A percentile compares a stretch with the other conserved stretches of the same genome.
Evolutionary conservation across 192 early-diverging fungal genomes (phyloP).

Genomic region (Chytriomyces hyalinus): DNA sequence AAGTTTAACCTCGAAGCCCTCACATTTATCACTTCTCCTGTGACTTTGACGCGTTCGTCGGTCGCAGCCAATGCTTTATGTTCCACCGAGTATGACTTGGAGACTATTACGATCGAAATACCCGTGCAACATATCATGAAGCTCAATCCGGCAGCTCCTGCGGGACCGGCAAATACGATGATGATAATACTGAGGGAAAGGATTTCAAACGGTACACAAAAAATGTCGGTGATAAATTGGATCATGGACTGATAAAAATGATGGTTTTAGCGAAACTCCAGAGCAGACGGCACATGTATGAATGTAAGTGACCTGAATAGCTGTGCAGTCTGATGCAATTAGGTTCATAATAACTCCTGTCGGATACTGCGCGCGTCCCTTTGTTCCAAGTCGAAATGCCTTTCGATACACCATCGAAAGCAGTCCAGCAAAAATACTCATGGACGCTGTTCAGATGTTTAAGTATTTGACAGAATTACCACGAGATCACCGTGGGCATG

Average conservation of each 20-base stretch:
- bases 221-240: slow-evolving; percentile 11
- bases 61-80: slow-evolving; percentile 47
- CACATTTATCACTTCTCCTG: slow-evolving; percentile 61
- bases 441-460: background rate
- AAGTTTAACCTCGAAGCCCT: too few species aligned
- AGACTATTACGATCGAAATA: slow-evolving; percentile 44
- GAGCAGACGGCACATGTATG: too few species aligned
- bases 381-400: slow-evolving; percentile 19
- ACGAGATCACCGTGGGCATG: background rate
- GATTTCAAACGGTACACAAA: slow-evolving; percentile 59
- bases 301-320: background rate
- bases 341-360: slow-evolving; percentile 32
- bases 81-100: slow-evolving; percentile 36
- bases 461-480: background rate
- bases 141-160: slow-evolving; percentile 55
- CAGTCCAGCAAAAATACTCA: slow-evolving; percentile 18
- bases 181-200: slow-evolving; percentile 59
- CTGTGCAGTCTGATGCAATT: slow-evolving; percentile 20
- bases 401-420: slow-evolving; percentile 24
- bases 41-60: slow-evolving; percentile 66
- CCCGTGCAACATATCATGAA: slow-evolving; percentile 48
- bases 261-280: too few species aligned
- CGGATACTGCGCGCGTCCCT: slow-evolving; percentile 13
- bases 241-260: background rate
- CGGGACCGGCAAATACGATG: slow-evolving; percentile 41